phyloP scores from a whole-genome alignment of 2,329 filamentous ascomycete genomes.

The Alternaria arborescens region DNA sequence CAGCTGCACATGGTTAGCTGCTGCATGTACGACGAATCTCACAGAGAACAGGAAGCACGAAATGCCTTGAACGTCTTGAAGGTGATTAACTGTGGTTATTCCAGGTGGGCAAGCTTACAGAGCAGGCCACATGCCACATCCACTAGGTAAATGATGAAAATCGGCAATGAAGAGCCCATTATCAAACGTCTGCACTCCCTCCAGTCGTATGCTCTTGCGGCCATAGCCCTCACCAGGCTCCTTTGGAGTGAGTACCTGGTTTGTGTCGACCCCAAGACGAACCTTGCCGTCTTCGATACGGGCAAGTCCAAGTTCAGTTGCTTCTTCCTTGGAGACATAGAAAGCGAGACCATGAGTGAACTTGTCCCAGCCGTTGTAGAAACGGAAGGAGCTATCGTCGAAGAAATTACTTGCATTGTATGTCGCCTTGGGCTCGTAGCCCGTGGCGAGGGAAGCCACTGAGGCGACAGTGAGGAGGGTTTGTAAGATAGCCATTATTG shows the following conservation, averaged over 20 bases:
- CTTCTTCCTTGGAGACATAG: constrained; percentile 30
- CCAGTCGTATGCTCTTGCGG: constrained; percentile 36
- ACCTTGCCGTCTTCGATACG: constrained; percentile 23
- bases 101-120: constrained; percentile 24
- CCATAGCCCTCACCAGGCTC: constrained; percentile 17
- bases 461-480: constrained; percentile 1
- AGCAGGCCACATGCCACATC: constrained; percentile 45
- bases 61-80: too few species aligned
- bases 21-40: background rate
- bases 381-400: constrained; percentile 21
- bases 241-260: background rate
- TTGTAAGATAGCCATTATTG: constrained; percentile 5
- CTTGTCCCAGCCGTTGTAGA: constrained; percentile 20
- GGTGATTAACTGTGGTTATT: background rate
- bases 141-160: constrained; percentile 40
- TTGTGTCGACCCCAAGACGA: constrained; percentile 35
- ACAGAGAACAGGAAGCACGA: background rate
- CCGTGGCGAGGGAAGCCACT: background rate
- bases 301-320: constrained; percentile 27
- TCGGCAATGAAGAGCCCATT: constrained; percentile 40
- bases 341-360: constrained; percentile 31
- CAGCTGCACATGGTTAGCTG: constrained; percentile 20
- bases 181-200: constrained; percentile 30
- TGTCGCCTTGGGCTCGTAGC: constrained; percentile 26
- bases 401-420: constrained; percentile 34